These are phyloP conservation scores for Sparassis latifolia DNA, from an alignment of 1,284 basidiomycete genomes.

Conservation along the genomic window DNA sequence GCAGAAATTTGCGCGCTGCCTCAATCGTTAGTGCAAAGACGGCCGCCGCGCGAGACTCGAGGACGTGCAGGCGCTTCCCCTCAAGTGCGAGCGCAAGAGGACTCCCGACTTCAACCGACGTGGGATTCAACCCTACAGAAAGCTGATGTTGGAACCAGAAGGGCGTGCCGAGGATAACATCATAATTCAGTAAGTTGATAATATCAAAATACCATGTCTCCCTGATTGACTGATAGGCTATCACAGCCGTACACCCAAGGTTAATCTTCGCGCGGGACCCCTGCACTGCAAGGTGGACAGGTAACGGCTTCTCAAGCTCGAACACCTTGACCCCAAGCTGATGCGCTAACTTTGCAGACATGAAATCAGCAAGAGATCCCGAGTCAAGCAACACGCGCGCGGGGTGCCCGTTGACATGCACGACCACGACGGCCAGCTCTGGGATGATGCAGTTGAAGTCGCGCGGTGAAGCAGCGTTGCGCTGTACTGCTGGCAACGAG, in stretches of 20 bases:
- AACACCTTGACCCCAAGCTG: slow-evolving; percentile 18
- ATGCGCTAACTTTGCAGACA: slow-evolving; percentile 26
- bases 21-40: slow-evolving; percentile 12
- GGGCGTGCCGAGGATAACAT: slow-evolving; percentile 22
- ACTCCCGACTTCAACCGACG: slow-evolving; percentile 14
- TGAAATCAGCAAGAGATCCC: slow-evolving; percentile 30
- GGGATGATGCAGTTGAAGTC: slow-evolving; percentile 20
- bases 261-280: slow-evolving; percentile 21
- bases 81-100: slow-evolving; percentile 8
- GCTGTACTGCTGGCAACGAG: neutral
- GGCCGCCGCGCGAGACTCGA: slow-evolving; percentile 12
- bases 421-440: slow-evolving; percentile 20
- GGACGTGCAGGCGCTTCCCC: slow-evolving; percentile 6
- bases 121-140: slow-evolving; percentile 15
- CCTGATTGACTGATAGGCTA: slow-evolving; percentile 25
- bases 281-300: slow-evolving; percentile 25
- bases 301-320: slow-evolving; percentile 19
- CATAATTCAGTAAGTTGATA: slow-evolving; percentile 21
- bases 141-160: slow-evolving; percentile 20
- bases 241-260: slow-evolving; percentile 4
- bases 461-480: slow-evolving; percentile 4
- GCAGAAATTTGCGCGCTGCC: slow-evolving; percentile 7
- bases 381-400: slow-evolving; percentile 24
- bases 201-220: slow-evolving; percentile 24
- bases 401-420: slow-evolving; percentile 21